Percentiles rank a stretch among this genome's conserved stretches.
Evolutionary conservation across 83 land plant genomes (phyloP).

Genomic region (Picea abies): DNA sequence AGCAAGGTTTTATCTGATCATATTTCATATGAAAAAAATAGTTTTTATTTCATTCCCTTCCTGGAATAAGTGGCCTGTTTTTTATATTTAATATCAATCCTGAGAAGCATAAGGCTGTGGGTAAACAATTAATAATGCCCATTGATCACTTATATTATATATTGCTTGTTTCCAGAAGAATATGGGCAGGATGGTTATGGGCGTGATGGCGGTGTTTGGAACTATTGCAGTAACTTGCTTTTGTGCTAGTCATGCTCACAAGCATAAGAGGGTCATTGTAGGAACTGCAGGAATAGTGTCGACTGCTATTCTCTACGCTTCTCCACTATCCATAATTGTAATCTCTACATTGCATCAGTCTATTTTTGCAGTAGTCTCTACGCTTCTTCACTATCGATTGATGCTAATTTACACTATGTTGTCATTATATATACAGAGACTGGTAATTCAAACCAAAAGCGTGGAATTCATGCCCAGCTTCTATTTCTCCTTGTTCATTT

Average conservation of each 20-base stretch:
- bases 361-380: neutral
- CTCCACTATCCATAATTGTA: slow-evolving; percentile 61
- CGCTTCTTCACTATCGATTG: neutral
- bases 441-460: neutral
- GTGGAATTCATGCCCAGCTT: slow-evolving; percentile 6
- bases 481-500: neutral
- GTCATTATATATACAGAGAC: neutral
- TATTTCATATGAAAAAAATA: no score
- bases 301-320: slow-evolving; percentile 47
- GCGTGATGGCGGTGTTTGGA: slow-evolving; percentile 24
- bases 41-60: no score
- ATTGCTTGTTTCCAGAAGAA: slow-evolving; percentile 24
- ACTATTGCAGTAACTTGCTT: slow-evolving; percentile 22
- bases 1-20: slow-evolving; percentile 25
- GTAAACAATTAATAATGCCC: no score
- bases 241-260: slow-evolving; percentile 40
- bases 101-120: no score
- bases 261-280: slow-evolving; percentile 40
- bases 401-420: neutral
- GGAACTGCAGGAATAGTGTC: slow-evolving; percentile 47
- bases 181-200: slow-evolving; percentile 17
- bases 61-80: no score
- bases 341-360: neutral
- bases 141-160: no score
- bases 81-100: no score